Base-by-base conservation (phyloP, 345 rosid species). In the Bretschneidera sinensis region DNA sequence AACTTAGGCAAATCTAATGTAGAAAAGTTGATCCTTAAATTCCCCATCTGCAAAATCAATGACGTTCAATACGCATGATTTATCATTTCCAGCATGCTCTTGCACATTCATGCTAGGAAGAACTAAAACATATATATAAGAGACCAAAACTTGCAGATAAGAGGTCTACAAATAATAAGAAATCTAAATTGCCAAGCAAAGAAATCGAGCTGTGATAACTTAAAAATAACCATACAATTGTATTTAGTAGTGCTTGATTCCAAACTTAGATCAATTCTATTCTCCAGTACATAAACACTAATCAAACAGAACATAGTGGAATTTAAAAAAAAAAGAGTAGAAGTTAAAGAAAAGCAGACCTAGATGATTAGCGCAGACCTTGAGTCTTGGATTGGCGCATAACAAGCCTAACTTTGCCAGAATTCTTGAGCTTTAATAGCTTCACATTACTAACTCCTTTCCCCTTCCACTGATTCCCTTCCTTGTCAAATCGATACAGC, bases 61-160 rank as follows among this genome's bases (percentile, higher is more conserved):
- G 2, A 90, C 90, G 31, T 84, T 88, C 94, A 90, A 87, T 3
- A 87, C 84, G 61, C 94, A 84, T 0, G 94, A 87, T 66, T 87
- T 87, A 6, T 87, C 94, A 51, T 84, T 87, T 21, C 94, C 94
- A 43, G 79, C 76, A 60, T 87, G 94, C 55, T 84, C 90, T 57
- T 84, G 88, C 50, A 84, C 81, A n/a, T n/a, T n/a, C n/a, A n/a
- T n/a, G n/a, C n/a, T 39, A 39, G 45, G 45, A 39, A 39, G 45
- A 39, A 39, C 45, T 39, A 13, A 5, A 5, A 14, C 45, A 39
- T 14, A 39, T 1, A 5, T 11, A 39, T 11, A 39, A 39, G 9
- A 39, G 4, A 31, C 1, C 45, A 1, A 39, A 5, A 7, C 45
- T 39, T 39, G 11, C 45, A 14, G 16, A 39, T 9, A 13, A 7